Evolutionary conservation across 192 early-diverging fungal species (phyloP).

Genomic region (Lobosporangium transversale): DNA sequence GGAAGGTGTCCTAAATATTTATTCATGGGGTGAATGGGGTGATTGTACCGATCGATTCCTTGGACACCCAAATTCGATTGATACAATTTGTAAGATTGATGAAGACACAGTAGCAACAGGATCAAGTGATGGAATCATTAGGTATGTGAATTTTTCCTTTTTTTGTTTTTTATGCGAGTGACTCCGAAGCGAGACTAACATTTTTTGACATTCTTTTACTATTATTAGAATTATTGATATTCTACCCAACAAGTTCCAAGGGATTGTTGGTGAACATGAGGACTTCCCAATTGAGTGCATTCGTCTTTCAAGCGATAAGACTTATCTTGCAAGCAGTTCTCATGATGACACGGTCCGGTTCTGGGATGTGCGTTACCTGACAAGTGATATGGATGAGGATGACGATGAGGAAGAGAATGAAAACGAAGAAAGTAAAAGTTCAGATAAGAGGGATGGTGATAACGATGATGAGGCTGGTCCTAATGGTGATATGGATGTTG

Average conservation of each 20-base stretch:
- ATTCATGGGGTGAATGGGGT: constrained; percentile 91
- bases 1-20: constrained; percentile 88
- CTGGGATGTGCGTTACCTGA: constrained; percentile 83
- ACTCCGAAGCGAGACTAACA: not conserved
- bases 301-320: constrained; percentile 72
- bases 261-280: constrained; percentile 89
- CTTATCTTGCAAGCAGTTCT: constrained; percentile 81
- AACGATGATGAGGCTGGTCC: constrained; percentile 34
- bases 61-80: constrained; percentile 93
- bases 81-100: constrained; percentile 84
- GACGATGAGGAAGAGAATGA: constrained; percentile 61
- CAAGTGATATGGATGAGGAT: constrained; percentile 54
- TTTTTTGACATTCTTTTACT: not conserved
- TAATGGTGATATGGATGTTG: constrained; percentile 37
- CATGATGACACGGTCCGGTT: constrained; percentile 90
- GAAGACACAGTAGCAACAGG: constrained; percentile 91
- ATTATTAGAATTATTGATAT: constrained; percentile 75
- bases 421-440: constrained; percentile 52
- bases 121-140: constrained; percentile 90
- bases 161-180: not conserved
- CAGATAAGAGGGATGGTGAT: constrained; percentile 58
- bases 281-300: constrained; percentile 92
- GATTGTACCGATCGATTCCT: constrained; percentile 94
- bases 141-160: constrained; percentile 34
- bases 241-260: constrained; percentile 92